phyloP scores from a whole-genome alignment of 257 asterid species.

The Capsicum baccatum region DNA sequence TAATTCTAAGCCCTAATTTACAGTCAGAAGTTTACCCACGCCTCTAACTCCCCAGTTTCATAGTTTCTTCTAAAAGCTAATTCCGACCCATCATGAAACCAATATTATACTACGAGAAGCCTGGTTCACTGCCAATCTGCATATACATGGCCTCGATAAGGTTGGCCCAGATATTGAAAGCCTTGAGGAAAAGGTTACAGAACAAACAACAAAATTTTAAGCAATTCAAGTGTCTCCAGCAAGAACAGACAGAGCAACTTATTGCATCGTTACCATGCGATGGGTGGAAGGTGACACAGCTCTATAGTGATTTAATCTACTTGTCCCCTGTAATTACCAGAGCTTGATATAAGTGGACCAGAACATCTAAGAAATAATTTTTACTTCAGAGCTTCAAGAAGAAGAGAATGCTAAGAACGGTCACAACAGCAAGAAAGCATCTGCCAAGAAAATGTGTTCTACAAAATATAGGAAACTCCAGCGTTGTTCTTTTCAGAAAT shows the following conservation, averaged over 20 bases:
- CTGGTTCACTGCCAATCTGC: neutral
- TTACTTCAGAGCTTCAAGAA: neutral
- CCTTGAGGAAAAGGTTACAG: neutral
- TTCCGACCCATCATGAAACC: neutral
- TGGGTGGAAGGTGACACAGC: neutral
- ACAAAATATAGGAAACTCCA: neutral
- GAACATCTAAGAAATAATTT: neutral
- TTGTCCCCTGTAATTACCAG: constrained; percentile 8
- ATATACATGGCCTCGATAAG: neutral
- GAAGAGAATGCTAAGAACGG: neutral
- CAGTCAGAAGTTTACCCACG: neutral
- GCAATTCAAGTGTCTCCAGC: neutral
- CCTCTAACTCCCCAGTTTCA: neutral
- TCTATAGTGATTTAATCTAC: neutral
- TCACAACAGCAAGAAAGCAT: neutral
- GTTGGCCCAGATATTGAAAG: neutral
- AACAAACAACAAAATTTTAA: neutral
- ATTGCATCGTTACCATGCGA: neutral
- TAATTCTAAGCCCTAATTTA: neutral
- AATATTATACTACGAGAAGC: neutral
- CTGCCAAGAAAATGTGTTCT: neutral
- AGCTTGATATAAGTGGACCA: neutral
- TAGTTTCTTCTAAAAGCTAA: neutral
- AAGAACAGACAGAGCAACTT: neutral
- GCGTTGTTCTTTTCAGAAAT: neutral